A percentile compares a stretch with the other conserved stretches of the same genome.
Conservation (phyloP, 2,329 filamentous ascomycete genomes). For the Apiospora marii region DNA sequence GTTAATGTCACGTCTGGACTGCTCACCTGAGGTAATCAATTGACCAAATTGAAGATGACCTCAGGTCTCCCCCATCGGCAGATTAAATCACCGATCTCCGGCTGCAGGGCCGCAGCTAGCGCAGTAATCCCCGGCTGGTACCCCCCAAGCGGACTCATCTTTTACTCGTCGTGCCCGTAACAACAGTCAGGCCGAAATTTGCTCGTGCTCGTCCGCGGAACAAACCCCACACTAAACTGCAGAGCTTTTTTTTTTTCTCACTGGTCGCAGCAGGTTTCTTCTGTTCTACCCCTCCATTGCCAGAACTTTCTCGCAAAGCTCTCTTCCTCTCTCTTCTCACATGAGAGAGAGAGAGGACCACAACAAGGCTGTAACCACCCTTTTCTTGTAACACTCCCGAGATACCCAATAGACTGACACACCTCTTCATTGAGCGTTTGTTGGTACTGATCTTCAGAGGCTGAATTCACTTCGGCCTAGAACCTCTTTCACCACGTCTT, state of each 20-base stretch:
- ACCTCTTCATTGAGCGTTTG: constrained; percentile 28
- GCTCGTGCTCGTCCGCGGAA: neutral
- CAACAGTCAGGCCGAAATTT: constrained; percentile 16
- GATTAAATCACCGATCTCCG: constrained; percentile 25
- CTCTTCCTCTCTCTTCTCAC: constrained; percentile 16
- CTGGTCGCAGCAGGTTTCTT: constrained; percentile 26
- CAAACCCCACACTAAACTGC: constrained; percentile 18
- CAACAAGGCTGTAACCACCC: constrained; percentile 20
- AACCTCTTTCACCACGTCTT: constrained; percentile 51
- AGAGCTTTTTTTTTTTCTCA: constrained; percentile 20
- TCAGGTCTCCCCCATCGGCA: constrained; percentile 4
- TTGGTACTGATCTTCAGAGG: constrained; percentile 16
- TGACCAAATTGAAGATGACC: neutral
- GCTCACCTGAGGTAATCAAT: neutral
- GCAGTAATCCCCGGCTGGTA: neutral
- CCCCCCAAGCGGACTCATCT: neutral
- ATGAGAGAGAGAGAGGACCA: constrained; percentile 19
- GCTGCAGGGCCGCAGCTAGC: no score
- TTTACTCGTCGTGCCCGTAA: neutral
- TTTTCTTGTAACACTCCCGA: constrained; percentile 14
- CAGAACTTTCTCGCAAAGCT: constrained; percentile 21
- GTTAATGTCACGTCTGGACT: neutral
- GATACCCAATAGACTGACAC: constrained; percentile 25
- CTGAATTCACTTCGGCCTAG: constrained; percentile 18
- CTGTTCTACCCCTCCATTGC: constrained; percentile 23